phyloP scores from a whole-genome alignment of 345 rosid species.

The Dipteronia dyeriana region DNA sequence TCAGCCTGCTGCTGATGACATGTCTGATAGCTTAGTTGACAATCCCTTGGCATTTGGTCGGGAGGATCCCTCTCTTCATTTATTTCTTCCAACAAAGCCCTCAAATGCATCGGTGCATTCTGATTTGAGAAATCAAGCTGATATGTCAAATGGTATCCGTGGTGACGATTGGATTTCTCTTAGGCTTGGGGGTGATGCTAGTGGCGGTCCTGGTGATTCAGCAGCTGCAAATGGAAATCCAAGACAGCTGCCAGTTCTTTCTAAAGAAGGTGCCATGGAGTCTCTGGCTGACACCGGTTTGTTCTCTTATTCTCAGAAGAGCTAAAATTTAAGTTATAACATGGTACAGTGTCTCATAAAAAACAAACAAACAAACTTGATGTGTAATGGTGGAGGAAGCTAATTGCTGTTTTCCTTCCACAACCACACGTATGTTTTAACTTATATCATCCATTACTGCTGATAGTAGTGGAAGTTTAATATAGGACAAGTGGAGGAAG shows the following conservation, averaged over 20 bases:
- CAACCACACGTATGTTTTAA: neutral
- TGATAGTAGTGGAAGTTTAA: no score
- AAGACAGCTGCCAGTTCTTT: constrained; percentile 48
- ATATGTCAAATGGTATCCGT: constrained; percentile 67
- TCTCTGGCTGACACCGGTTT: constrained; percentile 74
- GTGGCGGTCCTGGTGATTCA: constrained; percentile 51
- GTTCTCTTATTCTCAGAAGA: constrained; percentile 38
- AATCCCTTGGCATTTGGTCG: constrained; percentile 74
- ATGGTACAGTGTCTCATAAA: neutral
- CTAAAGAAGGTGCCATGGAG: constrained; percentile 53
- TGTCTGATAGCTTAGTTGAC: constrained; percentile 74
- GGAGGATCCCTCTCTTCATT: constrained; percentile 91
- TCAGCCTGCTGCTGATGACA: constrained; percentile 42
- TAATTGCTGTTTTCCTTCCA: constrained; percentile 4
- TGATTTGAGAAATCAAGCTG: constrained; percentile 63
- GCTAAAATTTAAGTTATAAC: neutral
- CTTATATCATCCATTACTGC: no score
- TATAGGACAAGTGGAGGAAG: no score
- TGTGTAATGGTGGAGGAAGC: neutral
- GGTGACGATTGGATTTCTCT: constrained; percentile 94
- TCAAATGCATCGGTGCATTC: constrained; percentile 64
- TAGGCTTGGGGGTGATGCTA: constrained; percentile 76
- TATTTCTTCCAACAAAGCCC: constrained; percentile 86
- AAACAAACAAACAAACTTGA: neutral
- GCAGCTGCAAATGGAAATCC: constrained; percentile 50